These are phyloP conservation scores for Fistulifera pelliculosa DNA, from an alignment of 108 stramenopile species.

Conservation along the genomic window DNA sequence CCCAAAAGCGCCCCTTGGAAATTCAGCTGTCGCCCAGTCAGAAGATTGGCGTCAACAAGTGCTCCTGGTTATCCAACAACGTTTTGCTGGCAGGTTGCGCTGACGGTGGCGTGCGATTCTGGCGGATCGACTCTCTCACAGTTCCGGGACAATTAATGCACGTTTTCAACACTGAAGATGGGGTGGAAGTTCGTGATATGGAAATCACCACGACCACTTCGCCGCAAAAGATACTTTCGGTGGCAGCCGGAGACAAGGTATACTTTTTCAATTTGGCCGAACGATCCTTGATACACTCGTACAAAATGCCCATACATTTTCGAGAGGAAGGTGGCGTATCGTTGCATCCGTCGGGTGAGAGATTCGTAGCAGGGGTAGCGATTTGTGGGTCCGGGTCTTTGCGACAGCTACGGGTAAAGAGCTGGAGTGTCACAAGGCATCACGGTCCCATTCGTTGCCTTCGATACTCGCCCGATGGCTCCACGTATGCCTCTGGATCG, in stretches of 20 bases:
- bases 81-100: constrained; percentile 46
- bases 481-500: constrained; percentile 85
- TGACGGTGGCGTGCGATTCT: constrained; percentile 66
- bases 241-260: constrained; percentile 82
- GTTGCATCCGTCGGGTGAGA: constrained; percentile 78
- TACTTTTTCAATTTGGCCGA: constrained; percentile 61
- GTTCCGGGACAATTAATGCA: constrained; percentile 17
- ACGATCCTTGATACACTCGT: constrained; percentile 18
- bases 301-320: constrained; percentile 92
- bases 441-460: constrained; percentile 97
- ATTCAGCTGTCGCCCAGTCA: neutral
- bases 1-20: neutral
- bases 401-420: constrained; percentile 84
- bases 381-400: constrained; percentile 94
- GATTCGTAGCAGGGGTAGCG: constrained; percentile 90
- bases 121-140: constrained; percentile 31
- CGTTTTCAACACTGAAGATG: constrained; percentile 37
- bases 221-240: constrained; percentile 53
- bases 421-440: constrained; percentile 92
- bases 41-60: constrained; percentile 49
- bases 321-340: constrained; percentile 91
- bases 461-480: constrained; percentile 87
- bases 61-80: constrained; percentile 42
- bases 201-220: constrained; percentile 46
- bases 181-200: constrained; percentile 83